Evolutionary conservation across 768 basidiomycete species (phyloP).

Genomic region (Cyclocybe aegerita): DNA sequence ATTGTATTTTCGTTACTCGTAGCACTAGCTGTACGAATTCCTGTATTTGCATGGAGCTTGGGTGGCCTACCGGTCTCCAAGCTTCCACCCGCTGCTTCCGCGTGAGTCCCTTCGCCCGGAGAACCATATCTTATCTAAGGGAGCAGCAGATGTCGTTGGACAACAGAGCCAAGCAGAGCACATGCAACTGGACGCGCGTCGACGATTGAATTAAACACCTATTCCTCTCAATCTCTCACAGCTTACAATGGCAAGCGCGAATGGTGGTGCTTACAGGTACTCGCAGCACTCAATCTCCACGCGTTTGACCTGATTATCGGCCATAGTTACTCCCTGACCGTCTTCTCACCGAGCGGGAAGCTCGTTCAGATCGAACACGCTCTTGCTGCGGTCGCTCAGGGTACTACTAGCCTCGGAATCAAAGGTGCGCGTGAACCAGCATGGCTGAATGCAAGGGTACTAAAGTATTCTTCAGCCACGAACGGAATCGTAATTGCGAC

Average conservation of each 20-base stretch:
- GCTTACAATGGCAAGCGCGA: constrained; percentile 70
- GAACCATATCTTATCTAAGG: constrained; percentile 1
- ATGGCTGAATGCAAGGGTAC: constrained; percentile 14
- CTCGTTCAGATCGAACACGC: constrained; percentile 99
- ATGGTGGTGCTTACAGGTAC: constrained; percentile 80
- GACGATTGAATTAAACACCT: constrained; percentile 13
- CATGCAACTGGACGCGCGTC: constrained; percentile 26
- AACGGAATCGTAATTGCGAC: constrained; percentile 99
- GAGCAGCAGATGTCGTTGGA: not conserved
- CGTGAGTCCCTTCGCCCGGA: no score
- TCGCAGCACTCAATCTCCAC: constrained; percentile 7
- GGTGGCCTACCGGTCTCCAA: no score
- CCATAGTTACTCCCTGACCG: constrained; percentile 93
- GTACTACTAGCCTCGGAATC: constrained; percentile 96
- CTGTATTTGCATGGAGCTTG: no score
- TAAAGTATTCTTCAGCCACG: constrained; percentile 59
- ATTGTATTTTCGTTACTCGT: no score
- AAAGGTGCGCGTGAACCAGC: constrained; percentile 64
- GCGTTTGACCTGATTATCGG: constrained; percentile 9
- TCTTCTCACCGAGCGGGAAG: constrained; percentile 98
- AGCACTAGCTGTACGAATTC: no score
- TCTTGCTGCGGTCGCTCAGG: constrained; percentile 91
- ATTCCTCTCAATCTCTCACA: constrained; percentile 6
- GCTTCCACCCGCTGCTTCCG: no score
- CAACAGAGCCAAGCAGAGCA: constrained; percentile 19